Evolutionary conservation across 2,329 filamentous ascomycete genomes (phyloP).

Genomic region (Hysterium pulicare): DNA sequence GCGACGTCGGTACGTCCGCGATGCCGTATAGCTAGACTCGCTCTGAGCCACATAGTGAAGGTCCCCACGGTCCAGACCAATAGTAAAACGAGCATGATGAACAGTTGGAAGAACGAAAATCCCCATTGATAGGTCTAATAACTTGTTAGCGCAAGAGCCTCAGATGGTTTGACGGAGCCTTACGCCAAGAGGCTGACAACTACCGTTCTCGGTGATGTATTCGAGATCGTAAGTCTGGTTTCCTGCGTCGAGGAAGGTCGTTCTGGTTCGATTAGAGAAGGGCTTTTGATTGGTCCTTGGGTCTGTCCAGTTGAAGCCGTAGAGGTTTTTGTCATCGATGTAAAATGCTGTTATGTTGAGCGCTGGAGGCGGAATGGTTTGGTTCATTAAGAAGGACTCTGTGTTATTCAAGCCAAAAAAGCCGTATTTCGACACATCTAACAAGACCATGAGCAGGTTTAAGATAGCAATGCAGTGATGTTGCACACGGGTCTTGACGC

Average conservation of each 20-base stretch:
- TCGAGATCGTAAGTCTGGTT: neutral
- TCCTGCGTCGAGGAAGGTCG: too few relatives aligned
- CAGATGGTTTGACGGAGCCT: too few relatives aligned
- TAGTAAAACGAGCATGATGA: constrained; percentile 11
- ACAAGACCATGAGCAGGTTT: too few relatives aligned
- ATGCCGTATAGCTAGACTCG: constrained; percentile 7
- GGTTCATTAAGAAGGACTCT: neutral
- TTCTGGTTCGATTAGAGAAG: neutral
- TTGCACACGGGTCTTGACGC: too few relatives aligned
- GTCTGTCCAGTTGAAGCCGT: neutral
- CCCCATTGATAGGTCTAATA: constrained; percentile 23
- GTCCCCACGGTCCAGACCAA: constrained; percentile 17
- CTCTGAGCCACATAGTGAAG: constrained; percentile 13
- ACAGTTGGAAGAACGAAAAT: constrained; percentile 21
- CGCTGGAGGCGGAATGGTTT: neutral
- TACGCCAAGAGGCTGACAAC: neutral
- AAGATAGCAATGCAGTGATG: too few relatives aligned
- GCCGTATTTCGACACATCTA: neutral
- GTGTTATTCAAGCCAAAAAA: neutral
- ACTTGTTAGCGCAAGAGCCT: too few relatives aligned
- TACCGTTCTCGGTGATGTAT: neutral
- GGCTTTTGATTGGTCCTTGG: neutral
- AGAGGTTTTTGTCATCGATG: neutral
- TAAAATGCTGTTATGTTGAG: neutral
- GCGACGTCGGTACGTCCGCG: constrained; percentile 8